A percentile compares a stretch with the other conserved stretches of the same genome.
Evolutionary conservation across 345 rosid genomes (phyloP).

Genomic region (Bruguiera gymnorhiza): DNA sequence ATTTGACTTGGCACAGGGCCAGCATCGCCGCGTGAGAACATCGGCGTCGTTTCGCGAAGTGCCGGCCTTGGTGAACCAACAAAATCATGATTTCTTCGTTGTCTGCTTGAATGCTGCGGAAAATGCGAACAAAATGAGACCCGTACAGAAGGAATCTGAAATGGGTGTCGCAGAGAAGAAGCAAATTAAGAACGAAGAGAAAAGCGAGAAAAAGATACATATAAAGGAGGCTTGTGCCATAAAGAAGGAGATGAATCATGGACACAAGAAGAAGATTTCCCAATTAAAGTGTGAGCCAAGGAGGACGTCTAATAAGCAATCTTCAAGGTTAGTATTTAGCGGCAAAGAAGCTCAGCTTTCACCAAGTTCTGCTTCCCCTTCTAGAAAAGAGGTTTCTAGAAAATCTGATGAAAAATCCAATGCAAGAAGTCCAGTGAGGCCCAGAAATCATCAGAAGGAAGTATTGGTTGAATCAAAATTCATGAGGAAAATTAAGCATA

Average conservation of each 20-base stretch:
- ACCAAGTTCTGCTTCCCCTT: constrained; percentile 13
- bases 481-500: constrained; percentile 22
- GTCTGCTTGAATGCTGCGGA: constrained; percentile 44
- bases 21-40: constrained; percentile 58
- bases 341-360: constrained; percentile 20
- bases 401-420: constrained; percentile 13
- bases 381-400: constrained; percentile 10
- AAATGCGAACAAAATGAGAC: constrained; percentile 25
- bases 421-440: constrained; percentile 22
- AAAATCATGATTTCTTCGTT: constrained; percentile 41
- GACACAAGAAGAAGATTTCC: constrained; percentile 33
- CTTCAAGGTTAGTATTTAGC: constrained; percentile 19
- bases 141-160: constrained; percentile 33
- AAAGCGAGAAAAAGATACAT: constrained; percentile 6
- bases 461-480: constrained; percentile 19
- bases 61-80: constrained; percentile 22
- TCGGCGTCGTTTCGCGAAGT: constrained; percentile 81
- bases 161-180: constrained; percentile 18
- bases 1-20: constrained; percentile 32
- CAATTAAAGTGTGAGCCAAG: constrained; percentile 55
- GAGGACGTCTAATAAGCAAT: constrained; percentile 19
- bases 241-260: constrained; percentile 33
- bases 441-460: constrained; percentile 35
- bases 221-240: constrained; percentile 16
- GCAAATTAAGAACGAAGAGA: constrained; percentile 14